Evolutionary conservation across 2,329 filamentous ascomycete genomes (phyloP).

Genomic region (Trichoderma sp.): DNA sequence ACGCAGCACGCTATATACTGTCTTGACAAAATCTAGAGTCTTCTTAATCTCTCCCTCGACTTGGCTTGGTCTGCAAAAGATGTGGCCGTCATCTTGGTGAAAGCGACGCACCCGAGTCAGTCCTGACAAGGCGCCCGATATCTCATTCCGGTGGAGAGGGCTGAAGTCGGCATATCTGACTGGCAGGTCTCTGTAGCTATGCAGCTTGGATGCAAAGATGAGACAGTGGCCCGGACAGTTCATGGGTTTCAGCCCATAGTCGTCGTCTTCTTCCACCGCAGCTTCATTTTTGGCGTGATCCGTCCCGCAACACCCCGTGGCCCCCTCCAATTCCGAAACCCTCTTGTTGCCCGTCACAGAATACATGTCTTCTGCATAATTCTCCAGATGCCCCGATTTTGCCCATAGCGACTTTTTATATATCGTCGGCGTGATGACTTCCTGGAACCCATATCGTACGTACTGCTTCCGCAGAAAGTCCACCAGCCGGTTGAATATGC

Average conservation of each 20-base stretch:
- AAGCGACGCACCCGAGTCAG: slow-evolving; percentile 83
- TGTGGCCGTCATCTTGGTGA: slow-evolving; percentile 89
- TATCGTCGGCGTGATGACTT: slow-evolving; percentile 87
- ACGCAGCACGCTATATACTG: slow-evolving; percentile 69
- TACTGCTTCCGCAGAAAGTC: slow-evolving; percentile 84
- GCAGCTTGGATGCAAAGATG: slow-evolving; percentile 72
- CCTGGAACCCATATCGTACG: slow-evolving; percentile 79
- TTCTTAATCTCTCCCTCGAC: slow-evolving; percentile 72
- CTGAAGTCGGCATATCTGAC: slow-evolving; percentile 87
- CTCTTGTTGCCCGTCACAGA: slow-evolving; percentile 63
- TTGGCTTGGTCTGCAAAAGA: slow-evolving; percentile 80
- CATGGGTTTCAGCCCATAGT: slow-evolving; percentile 89
- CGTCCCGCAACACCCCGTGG: slow-evolving; percentile 37
- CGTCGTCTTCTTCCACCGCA: slow-evolving; percentile 67
- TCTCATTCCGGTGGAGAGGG: slow-evolving; percentile 82
- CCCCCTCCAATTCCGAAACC: slow-evolving; percentile 15
- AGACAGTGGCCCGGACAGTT: slow-evolving; percentile 90
- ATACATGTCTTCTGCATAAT: slow-evolving; percentile 93
- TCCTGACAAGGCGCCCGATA: slow-evolving; percentile 77
- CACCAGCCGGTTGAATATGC: slow-evolving; percentile 81
- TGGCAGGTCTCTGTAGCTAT: slow-evolving; percentile 78
- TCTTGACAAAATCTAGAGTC: slow-evolving; percentile 72
- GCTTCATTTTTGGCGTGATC: slow-evolving; percentile 34
- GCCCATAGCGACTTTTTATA: slow-evolving; percentile 89
- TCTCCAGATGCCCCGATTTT: slow-evolving; percentile 82